Percentiles rank a stretch among this genome's conserved stretches.
These are phyloP conservation scores for Wickerhamiella spandovensis DNA, from an alignment of 805 yeast species.

Conservation along the genomic window DNA sequence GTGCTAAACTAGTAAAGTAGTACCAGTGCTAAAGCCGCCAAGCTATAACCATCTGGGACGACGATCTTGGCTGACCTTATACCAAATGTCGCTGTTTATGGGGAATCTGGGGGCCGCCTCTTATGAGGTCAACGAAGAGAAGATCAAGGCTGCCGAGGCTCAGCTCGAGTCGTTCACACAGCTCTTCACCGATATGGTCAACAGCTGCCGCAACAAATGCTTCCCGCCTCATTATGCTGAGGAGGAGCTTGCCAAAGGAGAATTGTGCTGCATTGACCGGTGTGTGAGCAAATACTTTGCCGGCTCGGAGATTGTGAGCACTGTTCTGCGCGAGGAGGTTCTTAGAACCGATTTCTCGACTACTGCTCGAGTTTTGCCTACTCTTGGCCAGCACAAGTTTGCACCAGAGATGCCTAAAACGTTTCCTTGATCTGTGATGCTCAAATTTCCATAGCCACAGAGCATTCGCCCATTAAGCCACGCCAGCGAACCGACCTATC, in stretches of 20 bases:
- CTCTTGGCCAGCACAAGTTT: conserved; percentile 14
- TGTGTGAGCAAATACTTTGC: conserved; percentile 75
- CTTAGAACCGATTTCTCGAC: conserved; percentile 8
- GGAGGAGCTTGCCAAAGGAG: conserved; percentile 74
- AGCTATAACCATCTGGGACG: no score
- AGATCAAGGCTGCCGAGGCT: conserved; percentile 23
- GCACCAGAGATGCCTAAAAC: neutral
- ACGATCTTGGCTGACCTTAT: neutral
- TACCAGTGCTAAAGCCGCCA: no score
- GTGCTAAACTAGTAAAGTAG: no score
- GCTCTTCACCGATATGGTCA: conserved; percentile 32
- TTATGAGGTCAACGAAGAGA: conserved; percentile 22
- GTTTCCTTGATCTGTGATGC: no score
- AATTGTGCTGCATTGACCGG: conserved; percentile 65
- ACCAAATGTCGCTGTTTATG: conserved; percentile 24
- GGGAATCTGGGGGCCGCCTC: conserved; percentile 19
- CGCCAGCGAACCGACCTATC: no score
- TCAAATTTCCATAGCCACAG: no score
- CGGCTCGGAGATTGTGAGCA: conserved; percentile 34
- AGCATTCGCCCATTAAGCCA: no score
- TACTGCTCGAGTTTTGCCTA: conserved; percentile 8
- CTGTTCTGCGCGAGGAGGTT: conserved; percentile 14
- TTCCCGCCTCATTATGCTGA: conserved; percentile 79
- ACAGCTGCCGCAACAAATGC: conserved; percentile 62
- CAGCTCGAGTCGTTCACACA: conserved; percentile 23